Evolutionary conservation across 345 rosid species (phyloP).

Genomic region (Populus deltoides): DNA sequence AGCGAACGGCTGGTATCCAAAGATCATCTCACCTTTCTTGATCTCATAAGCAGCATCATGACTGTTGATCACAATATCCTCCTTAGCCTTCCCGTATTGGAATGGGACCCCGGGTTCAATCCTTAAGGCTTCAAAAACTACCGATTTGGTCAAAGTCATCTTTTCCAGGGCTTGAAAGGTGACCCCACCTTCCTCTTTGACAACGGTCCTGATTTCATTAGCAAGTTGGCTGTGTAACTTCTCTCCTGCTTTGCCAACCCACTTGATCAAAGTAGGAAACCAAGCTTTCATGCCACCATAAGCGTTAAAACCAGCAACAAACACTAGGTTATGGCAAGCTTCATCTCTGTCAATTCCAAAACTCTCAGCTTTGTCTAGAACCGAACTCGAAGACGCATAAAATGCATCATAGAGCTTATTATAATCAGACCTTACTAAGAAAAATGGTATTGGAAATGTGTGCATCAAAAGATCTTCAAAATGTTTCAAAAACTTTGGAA

Average conservation of each 20-base stretch:
- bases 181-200: conserved; percentile 10
- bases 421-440: conserved; percentile 27
- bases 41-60: conserved; percentile 74
- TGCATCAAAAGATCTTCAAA: conserved; percentile 27
- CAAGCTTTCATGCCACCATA: conserved; percentile 35
- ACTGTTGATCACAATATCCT: conserved; percentile 63
- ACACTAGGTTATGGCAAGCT: conserved; percentile 49
- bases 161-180: conserved; percentile 67
- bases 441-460: conserved; percentile 31
- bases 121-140: conserved; percentile 68
- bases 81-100: conserved; percentile 72
- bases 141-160: conserved; percentile 75
- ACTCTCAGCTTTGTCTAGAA: conserved; percentile 32
- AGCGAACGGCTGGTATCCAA: conserved; percentile 68
- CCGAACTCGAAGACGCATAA: background rate
- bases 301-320: conserved; percentile 32
- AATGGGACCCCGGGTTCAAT: conserved; percentile 77
- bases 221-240: conserved; percentile 34
- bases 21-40: conserved; percentile 71
- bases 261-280: conserved; percentile 38
- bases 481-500: conserved; percentile 17
- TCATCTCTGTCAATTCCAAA: conserved; percentile 33
- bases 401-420: conserved; percentile 33
- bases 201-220: conserved; percentile 36
- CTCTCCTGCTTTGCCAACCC: conserved; percentile 37